Base-by-base conservation (phyloP, 1,284 basidiomycete genomes). In the Sanghuangporus baumii region DNA sequence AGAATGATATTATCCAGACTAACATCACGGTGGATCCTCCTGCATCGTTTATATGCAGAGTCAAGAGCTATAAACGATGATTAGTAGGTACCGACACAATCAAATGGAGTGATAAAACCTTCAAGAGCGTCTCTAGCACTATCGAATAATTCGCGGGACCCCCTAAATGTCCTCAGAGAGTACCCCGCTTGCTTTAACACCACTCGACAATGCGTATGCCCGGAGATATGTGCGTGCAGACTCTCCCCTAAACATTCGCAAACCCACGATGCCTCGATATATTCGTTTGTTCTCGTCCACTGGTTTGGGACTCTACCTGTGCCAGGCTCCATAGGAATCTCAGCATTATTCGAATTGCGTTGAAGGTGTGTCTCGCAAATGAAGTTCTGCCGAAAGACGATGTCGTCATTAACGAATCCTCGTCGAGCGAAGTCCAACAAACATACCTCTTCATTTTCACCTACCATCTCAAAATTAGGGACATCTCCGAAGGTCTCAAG, bases 21-120 rank as follows among this genome's bases (percentile, higher is more conserved):
- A 38, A 78, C 64, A 58, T 78, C 74, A 0, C 74, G 69, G 65
- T 78, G 75, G 1, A 76, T 67, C 34, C 72, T 66, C 0, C 62
- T 38, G 9, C 68, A 67, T 26, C 61, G 63, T 18, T 65, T 52
- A 46, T 69, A 75, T 7, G 74, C 72, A 6, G 66, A 64, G 3
- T 63, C 26, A 54, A 74, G 72, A 5, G 69, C 75, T 75, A 59
- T 46, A 16, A 51, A 8, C 1, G 26, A 31, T 31, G 26, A 31
- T 31, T 9, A 68, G 63, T 23, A 31, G 62, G 66, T 37, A 50
- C 62, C 65, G 63, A 50, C 6, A 7, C 16, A 14, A 36, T 6
- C 26, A 31, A 31, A 18, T 12, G 7, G 16, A n/a, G 14, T 7
- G 23, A 37, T 36, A 14, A 16, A 16, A 55, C 54, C 34, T 16